Evolutionary conservation across 179 eudicot species (phyloP).

Genomic region (Gypsophila paniculata): DNA sequence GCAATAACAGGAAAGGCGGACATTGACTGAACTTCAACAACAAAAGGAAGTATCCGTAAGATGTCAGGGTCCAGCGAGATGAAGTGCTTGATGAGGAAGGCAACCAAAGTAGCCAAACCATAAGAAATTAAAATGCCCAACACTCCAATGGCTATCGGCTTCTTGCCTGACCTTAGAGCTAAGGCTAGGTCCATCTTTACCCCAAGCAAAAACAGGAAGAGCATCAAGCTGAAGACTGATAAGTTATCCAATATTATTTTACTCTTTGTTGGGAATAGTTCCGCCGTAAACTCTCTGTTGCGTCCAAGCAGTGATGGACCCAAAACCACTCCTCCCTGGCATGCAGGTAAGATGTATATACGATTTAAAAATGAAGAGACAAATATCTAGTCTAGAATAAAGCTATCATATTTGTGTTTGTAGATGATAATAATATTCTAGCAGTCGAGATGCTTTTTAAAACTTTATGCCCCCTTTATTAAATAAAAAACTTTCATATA

Average conservation of each 20-base stretch:
- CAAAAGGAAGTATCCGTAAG: conserved; percentile 29
- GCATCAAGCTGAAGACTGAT: conserved; percentile 41
- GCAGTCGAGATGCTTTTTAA: too few relatives aligned
- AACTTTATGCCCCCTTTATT: too few relatives aligned
- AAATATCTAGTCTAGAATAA: background rate
- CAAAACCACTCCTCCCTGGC: conserved; percentile 56
- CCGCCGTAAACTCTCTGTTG: conserved; percentile 24
- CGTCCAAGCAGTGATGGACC: conserved; percentile 52
- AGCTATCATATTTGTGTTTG: too few relatives aligned
- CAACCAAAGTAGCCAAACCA: conserved; percentile 34
- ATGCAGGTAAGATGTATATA: background rate
- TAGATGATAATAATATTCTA: too few relatives aligned
- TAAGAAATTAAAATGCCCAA: conserved; percentile 36
- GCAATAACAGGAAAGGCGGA: conserved; percentile 43
- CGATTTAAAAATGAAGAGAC: background rate
- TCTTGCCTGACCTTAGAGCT: conserved; percentile 42
- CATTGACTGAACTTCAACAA: conserved; percentile 37
- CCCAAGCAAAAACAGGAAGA: conserved; percentile 43
- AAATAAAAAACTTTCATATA: too few relatives aligned
- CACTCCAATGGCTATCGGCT: conserved; percentile 43
- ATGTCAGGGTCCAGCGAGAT: conserved; percentile 34
- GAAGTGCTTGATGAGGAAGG: conserved; percentile 30
- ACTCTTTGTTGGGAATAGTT: conserved; percentile 38
- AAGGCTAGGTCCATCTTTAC: conserved; percentile 44
- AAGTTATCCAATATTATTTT: conserved; percentile 37